Conservation (phyloP, 2,329 filamentous ascomycete species). For the Hypoxylon sp. region DNA sequence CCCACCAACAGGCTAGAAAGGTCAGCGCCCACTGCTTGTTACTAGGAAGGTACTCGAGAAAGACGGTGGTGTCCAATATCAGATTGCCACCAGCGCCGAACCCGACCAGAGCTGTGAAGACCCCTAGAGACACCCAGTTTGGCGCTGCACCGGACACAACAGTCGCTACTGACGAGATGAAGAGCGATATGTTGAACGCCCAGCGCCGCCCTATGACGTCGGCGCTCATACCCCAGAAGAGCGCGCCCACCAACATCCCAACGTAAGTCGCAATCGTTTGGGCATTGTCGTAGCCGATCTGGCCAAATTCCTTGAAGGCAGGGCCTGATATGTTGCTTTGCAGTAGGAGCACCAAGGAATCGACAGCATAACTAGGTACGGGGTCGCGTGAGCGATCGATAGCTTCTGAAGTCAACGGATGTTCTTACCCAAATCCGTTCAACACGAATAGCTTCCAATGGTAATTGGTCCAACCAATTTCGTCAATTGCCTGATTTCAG, state of each 20-base stretch:
- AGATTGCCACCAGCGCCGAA: conserved; percentile 77
- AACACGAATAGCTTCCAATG: conserved; percentile 72
- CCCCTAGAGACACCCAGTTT: conserved; percentile 74
- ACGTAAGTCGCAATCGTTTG: conserved; percentile 73
- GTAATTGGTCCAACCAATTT: conserved; percentile 55
- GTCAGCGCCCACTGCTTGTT: conserved; percentile 76
- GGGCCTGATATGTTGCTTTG: conserved; percentile 74
- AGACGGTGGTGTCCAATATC: conserved; percentile 71
- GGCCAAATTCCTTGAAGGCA: conserved; percentile 72
- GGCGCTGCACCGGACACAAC: conserved; percentile 77
- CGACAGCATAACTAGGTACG: conserved; percentile 66
- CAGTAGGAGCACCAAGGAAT: conserved; percentile 69
- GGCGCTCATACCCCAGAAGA: conserved; percentile 78
- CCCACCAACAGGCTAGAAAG: conserved; percentile 71
- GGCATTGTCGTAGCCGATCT: conserved; percentile 67
- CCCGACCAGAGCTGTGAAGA: conserved; percentile 74
- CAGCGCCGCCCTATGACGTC: conserved; percentile 78
- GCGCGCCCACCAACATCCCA: conserved; percentile 65
- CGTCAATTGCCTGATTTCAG: conserved; percentile 52
- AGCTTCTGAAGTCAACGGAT: not conserved
- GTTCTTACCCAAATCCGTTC: conserved; percentile 70
- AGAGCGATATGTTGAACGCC: conserved; percentile 77
- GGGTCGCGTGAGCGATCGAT: conserved; percentile 26
- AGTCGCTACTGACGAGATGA: conserved; percentile 73
- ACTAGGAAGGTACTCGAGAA: conserved; percentile 63